Evolutionary conservation across 208 protist species (phyloP).

Genomic region (Trypanosoma grayi): DNA sequence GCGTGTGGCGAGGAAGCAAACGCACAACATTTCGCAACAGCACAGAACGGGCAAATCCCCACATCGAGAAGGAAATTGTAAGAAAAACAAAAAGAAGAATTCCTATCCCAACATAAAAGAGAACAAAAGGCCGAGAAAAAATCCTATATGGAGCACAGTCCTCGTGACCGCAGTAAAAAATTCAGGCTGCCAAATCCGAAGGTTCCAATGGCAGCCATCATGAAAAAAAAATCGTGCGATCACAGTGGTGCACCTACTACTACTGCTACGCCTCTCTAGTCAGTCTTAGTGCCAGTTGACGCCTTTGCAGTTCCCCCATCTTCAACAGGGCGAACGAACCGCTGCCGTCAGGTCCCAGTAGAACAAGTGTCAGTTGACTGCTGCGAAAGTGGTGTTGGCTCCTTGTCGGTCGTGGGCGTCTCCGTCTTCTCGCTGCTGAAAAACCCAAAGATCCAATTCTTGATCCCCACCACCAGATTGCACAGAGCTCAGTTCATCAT

Average conservation of each 20-base stretch:
- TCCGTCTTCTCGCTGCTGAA: constrained; percentile 15
- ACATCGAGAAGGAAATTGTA: background rate
- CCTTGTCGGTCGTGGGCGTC: background rate
- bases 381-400: background rate
- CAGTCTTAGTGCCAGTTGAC: constrained; percentile 4
- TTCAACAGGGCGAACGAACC: constrained; percentile 12
- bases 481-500: background rate
- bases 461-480: constrained; percentile 25
- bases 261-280: background rate
- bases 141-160: too few species aligned
- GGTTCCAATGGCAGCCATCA: constrained; percentile 50
- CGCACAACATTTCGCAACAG: too few species aligned
- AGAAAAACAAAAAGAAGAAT: background rate
- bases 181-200: constrained; percentile 34
- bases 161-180: constrained; percentile 18
- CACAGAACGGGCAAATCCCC: too few species aligned
- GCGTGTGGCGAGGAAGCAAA: background rate
- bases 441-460: constrained; percentile 31
- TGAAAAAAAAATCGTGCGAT: constrained; percentile 21
- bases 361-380: constrained; percentile 12
- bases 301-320: background rate
- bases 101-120: constrained; percentile 1
- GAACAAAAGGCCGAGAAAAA: background rate
- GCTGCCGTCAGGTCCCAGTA: constrained; percentile 31
- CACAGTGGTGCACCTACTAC: background rate